A percentile compares a stretch with the other conserved stretches of the same genome.
These are phyloP conservation scores for Begonia peltatifolia DNA, from an alignment of 306 rosid genomes.

Conservation along the genomic window DNA sequence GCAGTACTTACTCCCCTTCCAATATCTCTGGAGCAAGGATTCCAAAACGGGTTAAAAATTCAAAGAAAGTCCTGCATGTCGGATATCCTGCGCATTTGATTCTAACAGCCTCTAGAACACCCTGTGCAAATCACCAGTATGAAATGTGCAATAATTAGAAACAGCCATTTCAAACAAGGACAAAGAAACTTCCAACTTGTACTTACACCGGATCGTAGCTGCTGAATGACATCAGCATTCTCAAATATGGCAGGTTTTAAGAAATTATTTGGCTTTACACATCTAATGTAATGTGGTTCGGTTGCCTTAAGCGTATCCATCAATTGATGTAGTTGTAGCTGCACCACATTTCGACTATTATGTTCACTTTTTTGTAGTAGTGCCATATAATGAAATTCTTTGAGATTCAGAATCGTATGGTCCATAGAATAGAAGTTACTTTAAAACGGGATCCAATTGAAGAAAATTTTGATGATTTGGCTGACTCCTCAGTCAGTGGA, in stretches of 20 bases:
- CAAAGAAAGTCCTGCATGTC: conserved; percentile 53
- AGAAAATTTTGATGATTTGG: conserved; percentile 78
- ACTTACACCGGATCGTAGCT: conserved; percentile 83
- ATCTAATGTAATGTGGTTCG: conserved; percentile 88
- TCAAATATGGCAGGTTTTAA: conserved; percentile 57
- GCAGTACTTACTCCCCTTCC: conserved; percentile 49
- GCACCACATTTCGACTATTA: conserved; percentile 27
- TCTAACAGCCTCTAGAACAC: conserved; percentile 92
- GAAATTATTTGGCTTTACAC: conserved; percentile 72
- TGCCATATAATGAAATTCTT: conserved; percentile 7
- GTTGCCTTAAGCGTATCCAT: conserved; percentile 71
- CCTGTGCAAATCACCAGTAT: conserved; percentile 40
- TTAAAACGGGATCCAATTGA: conserved; percentile 88
- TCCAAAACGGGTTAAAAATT: conserved; percentile 47
- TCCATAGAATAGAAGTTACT: conserved; percentile 29
- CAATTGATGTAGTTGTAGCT: conserved; percentile 89
- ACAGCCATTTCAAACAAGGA: neutral
- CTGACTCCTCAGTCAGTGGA: conserved; percentile 60
- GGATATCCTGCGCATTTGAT: conserved; percentile 95
- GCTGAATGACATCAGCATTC: conserved; percentile 57
- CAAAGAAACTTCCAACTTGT: conserved; percentile 13
- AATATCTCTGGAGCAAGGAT: conserved; percentile 70
- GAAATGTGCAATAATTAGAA: conserved; percentile 15
- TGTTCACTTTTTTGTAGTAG: conserved; percentile 16
- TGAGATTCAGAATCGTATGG: conserved; percentile 5